Conservation (phyloP, 352 stramenopile species). For the Globisporangium polare region DNA sequence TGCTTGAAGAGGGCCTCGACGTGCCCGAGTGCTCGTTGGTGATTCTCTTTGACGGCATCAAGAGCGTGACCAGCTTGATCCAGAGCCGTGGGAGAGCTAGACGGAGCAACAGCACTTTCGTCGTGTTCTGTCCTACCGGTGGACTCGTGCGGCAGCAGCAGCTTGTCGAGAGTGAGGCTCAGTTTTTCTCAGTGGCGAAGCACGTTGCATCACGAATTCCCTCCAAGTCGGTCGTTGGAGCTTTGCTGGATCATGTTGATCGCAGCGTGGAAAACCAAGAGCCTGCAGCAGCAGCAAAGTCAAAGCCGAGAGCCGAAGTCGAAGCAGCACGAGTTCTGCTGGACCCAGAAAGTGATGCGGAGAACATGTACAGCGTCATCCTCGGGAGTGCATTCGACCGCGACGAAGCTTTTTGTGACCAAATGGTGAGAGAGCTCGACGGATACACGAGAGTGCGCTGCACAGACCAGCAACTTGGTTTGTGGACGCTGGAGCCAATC, state of each 20-base stretch:
- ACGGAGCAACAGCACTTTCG: slow-evolving; percentile 50
- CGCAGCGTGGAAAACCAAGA: neutral
- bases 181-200: slow-evolving; percentile 37
- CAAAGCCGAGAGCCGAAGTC: neutral
- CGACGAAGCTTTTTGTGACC: slow-evolving; percentile 6
- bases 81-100: slow-evolving; percentile 71
- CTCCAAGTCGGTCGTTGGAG: slow-evolving; percentile 40
- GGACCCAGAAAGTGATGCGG: slow-evolving; percentile 1
- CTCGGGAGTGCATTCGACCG: slow-evolving; percentile 26
- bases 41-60: slow-evolving; percentile 71
- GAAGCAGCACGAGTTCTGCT: neutral
- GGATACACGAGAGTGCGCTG: slow-evolving; percentile 30
- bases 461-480: slow-evolving; percentile 32
- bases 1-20: slow-evolving; percentile 76
- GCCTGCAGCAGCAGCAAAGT: neutral
- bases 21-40: slow-evolving; percentile 76
- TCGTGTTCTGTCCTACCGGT: slow-evolving; percentile 56
- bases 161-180: slow-evolving; percentile 55
- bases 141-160: slow-evolving; percentile 36
- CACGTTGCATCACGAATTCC: slow-evolving; percentile 28
- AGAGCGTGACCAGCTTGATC: slow-evolving; percentile 69
- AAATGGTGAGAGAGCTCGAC: slow-evolving; percentile 27
- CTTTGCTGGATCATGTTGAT: slow-evolving; percentile 26
- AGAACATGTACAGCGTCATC: slow-evolving; percentile 45
- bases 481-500: slow-evolving; percentile 39